Base-by-base conservation (phyloP, 1,284 basidiomycete genomes). In the Cryptococcus sp. region DNA sequence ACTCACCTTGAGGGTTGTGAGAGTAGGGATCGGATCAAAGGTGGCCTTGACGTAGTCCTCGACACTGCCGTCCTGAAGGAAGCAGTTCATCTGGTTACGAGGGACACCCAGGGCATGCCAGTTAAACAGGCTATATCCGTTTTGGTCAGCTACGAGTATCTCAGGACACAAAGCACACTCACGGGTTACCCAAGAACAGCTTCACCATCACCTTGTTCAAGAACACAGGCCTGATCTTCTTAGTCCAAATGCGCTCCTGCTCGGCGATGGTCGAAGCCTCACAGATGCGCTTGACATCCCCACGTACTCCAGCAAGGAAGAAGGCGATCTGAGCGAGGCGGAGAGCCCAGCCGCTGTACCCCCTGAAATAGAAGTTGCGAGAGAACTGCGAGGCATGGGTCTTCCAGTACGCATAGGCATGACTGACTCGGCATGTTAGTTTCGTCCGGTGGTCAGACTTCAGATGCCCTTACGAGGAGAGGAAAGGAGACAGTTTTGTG, bases 31-130 rank as follows among this genome's bases (percentile, higher is more conserved):
- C 0, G 87, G 86, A 60, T 87, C 84, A 21, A 87, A 71, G 1
- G 87, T 87, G 35, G 87, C 84, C 50, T 76, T 75, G 46, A 85
- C 78, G 60, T 84, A 84, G 60, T 85, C 81, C 39, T 81, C 81
- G 16, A 85, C 76, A 6, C 80, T 78, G 2, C 86, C 85, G 65
- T 89, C 87, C 33, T 84, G 66, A 44, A 87, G 71, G 70, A 89
- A 80, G 78, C 85, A 85, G 66, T 82, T 80, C 68, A 85, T 82
- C 77, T 91, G 88, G 71, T 88, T 88, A 65, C 81, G 79, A 2
- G 88, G 88, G 1, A 91, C 87, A 36, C 88, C 88, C 15, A 91
- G 79, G 0, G 88, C 87, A 66, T 89, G 89, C 89, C 89, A 91
- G 60, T 87, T 85, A 75, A 91, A 90, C 42, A 82, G 70, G 1